Evolutionary conservation across 169 alveolate species (phyloP).

Genomic region (Miamiensis avidus): DNA sequence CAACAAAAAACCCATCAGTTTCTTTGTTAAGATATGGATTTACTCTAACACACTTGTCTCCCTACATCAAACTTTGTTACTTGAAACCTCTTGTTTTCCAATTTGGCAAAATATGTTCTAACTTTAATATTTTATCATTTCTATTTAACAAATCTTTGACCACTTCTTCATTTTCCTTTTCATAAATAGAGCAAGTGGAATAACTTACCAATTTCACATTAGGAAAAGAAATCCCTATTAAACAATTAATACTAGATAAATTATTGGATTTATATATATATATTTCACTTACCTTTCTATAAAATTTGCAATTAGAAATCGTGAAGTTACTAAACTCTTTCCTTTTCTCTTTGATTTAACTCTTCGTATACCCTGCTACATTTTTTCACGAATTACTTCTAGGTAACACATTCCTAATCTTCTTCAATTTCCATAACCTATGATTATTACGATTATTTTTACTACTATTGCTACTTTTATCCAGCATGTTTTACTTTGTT

Average conservation of each 20-base stretch:
- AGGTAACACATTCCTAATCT: not conserved
- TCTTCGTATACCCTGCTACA: not conserved
- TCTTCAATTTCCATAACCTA: slow-evolving; percentile 25
- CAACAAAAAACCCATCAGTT: slow-evolving; percentile 50
- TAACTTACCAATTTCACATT: slow-evolving; percentile 43
- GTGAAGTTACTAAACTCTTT: not conserved
- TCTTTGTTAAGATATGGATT: slow-evolving; percentile 19
- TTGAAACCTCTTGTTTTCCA: slow-evolving; percentile 28
- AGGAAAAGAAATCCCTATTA: slow-evolving; percentile 9
- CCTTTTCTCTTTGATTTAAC: not conserved
- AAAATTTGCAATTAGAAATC: slow-evolving; percentile 26
- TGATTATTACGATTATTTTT: not conserved
- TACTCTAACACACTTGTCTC: slow-evolving; percentile 31
- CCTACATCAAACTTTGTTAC: slow-evolving; percentile 5
- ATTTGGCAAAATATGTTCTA: slow-evolving; percentile 16
- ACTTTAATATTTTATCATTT: slow-evolving; percentile 20
- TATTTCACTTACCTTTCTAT: slow-evolving; percentile 5
- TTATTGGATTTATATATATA: too few species aligned
- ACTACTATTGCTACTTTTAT: not conserved
- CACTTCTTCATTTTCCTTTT: slow-evolving; percentile 60
- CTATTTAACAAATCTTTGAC: slow-evolving; percentile 32
- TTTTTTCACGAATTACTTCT: not conserved
- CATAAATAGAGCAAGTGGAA: slow-evolving; percentile 61
- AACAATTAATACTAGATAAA: too few species aligned
- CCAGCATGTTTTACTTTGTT: too few species aligned